phyloP scores from a whole-genome alignment of 148 eudicot genomes.

The Arbutus unedo region DNA sequence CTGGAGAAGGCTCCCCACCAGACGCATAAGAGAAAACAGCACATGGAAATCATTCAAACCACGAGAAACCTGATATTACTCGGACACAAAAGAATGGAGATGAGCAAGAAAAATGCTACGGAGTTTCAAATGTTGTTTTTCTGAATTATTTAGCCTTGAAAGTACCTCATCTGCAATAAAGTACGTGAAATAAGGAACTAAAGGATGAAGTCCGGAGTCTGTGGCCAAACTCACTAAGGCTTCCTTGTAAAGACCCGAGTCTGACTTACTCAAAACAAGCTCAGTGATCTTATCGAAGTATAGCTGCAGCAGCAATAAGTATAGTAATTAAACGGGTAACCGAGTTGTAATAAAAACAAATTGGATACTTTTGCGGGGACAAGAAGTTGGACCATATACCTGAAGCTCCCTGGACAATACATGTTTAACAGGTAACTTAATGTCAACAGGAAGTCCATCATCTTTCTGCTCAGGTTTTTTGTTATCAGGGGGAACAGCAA shows the following conservation, averaged over 20 bases:
- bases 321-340: constrained; percentile 1
- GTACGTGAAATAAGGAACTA: constrained; percentile 69
- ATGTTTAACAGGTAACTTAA: constrained; percentile 66
- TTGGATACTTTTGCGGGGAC: not conserved
- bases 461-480: constrained; percentile 47
- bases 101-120: constrained; percentile 6
- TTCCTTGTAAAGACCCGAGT: constrained; percentile 58
- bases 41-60: constrained; percentile 59
- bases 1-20: constrained; percentile 66
- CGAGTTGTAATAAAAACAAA: not conserved
- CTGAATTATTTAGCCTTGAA: not conserved
- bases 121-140: not conserved
- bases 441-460: constrained; percentile 55
- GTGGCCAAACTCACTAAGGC: constrained; percentile 77
- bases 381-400: constrained; percentile 26
- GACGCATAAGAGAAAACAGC: constrained; percentile 73
- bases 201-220: constrained; percentile 75
- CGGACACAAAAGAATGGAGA: not conserved
- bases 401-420: constrained; percentile 76
- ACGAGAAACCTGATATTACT: constrained; percentile 56
- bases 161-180: constrained; percentile 71
- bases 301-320: constrained; percentile 38
- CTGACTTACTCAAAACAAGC: constrained; percentile 56
- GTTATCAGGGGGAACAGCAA: constrained; percentile 47
- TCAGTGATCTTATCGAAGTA: constrained; percentile 70